phyloP scores from a whole-genome alignment of 192 early-diverging fungal genomes.

The Dissophora globulifera region DNA sequence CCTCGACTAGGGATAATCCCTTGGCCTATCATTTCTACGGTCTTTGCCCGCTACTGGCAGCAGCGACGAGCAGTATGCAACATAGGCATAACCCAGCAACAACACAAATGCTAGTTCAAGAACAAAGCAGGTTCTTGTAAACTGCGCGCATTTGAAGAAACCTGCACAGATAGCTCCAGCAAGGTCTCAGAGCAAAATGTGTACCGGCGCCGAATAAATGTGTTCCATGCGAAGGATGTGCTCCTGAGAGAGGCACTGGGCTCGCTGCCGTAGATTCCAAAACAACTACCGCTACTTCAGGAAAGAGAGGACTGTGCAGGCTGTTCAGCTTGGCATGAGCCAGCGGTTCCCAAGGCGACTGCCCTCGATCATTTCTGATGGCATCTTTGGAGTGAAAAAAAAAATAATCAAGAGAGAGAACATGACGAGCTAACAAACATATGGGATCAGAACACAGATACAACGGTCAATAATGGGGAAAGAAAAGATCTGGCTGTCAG shows the following conservation, averaged over 20 bases:
- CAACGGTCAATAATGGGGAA: slow-evolving; percentile 6
- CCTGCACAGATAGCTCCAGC: slow-evolving; percentile 10
- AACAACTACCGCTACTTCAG: slow-evolving; percentile 1
- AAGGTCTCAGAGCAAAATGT: slow-evolving; percentile 13
- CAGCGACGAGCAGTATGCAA: slow-evolving; percentile 7
- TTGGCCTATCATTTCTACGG: too few relatives aligned
- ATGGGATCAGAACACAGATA: slow-evolving; percentile 5
- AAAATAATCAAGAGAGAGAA: neutral
- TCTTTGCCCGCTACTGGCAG: too few relatives aligned
- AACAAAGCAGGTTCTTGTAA: neutral
- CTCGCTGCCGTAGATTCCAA: too few relatives aligned
- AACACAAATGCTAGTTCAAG: neutral
- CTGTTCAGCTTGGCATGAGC: slow-evolving; percentile 4
- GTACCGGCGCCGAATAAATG: slow-evolving; percentile 2
- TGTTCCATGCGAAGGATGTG: slow-evolving; percentile 11
- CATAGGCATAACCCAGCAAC: slow-evolving; percentile 10
- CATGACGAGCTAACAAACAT: slow-evolving; percentile 4
- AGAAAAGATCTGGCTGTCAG: neutral
- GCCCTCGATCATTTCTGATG: slow-evolving; percentile 3
- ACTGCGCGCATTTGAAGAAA: neutral
- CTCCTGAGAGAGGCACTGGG: too few relatives aligned
- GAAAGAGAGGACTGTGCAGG: slow-evolving; percentile 8
- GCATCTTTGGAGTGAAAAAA: neutral
- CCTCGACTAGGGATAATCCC: too few relatives aligned
- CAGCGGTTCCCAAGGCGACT: slow-evolving; percentile 16